phyloP scores from a whole-genome alignment of 2,329 filamentous ascomycete genomes.

The Trichoderma afroharzianum region DNA sequence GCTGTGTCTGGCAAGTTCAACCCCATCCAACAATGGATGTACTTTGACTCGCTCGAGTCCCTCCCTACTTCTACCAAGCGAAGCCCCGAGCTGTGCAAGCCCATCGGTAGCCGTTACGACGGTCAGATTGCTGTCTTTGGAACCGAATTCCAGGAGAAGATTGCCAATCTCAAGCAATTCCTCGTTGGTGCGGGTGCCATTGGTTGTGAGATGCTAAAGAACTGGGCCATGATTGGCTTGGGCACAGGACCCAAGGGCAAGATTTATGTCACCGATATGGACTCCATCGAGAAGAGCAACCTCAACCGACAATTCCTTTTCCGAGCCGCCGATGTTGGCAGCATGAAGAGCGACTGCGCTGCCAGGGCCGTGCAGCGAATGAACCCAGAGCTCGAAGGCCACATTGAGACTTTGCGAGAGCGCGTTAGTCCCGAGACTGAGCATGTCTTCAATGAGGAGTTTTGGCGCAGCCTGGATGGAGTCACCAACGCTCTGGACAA shows the following conservation, averaged over 20 bases:
- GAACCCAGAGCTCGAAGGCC: slow-evolving; percentile 87
- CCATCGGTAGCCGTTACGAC: slow-evolving; percentile 82
- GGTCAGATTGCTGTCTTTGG: slow-evolving; percentile 97
- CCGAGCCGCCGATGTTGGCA: slow-evolving; percentile 86
- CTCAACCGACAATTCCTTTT: slow-evolving; percentile 97
- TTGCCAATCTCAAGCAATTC: slow-evolving; percentile 87
- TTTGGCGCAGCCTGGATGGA: slow-evolving; percentile 83
- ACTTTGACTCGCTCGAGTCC: slow-evolving; percentile 97
- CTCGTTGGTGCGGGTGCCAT: slow-evolving; percentile 95
- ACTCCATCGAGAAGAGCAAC: slow-evolving; percentile 98
- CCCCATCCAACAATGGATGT: slow-evolving; percentile 93
- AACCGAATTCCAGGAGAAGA: slow-evolving; percentile 87
- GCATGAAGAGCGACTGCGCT: slow-evolving; percentile 94
- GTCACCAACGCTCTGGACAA: slow-evolving; percentile 98
- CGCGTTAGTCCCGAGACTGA: slow-evolving; percentile 90
- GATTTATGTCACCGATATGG: slow-evolving; percentile 94
- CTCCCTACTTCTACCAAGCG: slow-evolving; percentile 71
- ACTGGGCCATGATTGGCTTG: slow-evolving; percentile 98
- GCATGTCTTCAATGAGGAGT: slow-evolving; percentile 87
- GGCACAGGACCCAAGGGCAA: slow-evolving; percentile 83
- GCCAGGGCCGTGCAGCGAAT: slow-evolving; percentile 85
- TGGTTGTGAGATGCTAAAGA: slow-evolving; percentile 98
- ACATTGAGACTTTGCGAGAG: slow-evolving; percentile 83
- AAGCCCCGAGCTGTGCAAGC: slow-evolving; percentile 84
- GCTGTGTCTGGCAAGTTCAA: slow-evolving; percentile 97